Evolutionary conservation across 2,329 filamentous ascomycete species (phyloP).

Genomic region (Lasiodiplodia citricola): DNA sequence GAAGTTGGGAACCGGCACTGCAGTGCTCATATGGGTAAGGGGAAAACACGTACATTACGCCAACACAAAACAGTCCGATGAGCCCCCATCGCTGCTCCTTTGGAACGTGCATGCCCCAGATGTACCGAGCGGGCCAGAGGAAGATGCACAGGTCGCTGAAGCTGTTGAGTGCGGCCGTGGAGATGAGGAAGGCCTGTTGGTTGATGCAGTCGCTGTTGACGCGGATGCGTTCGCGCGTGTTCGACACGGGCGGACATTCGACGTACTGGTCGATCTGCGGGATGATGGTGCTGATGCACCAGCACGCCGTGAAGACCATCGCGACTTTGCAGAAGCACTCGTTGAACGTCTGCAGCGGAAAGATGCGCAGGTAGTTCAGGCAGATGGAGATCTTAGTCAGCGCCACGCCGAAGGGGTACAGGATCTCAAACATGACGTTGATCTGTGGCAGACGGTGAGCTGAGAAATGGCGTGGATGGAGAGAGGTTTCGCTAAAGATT

Average conservation of each 20-base stretch:
- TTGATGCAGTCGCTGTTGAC: constrained; percentile 36
- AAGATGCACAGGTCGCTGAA: constrained; percentile 42
- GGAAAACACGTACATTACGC: constrained; percentile 41
- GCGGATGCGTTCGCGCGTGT: background rate
- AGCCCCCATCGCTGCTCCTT: constrained; percentile 37
- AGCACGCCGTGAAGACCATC: constrained; percentile 34
- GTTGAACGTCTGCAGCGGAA: constrained; percentile 33
- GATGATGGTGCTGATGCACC: constrained; percentile 35
- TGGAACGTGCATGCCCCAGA: constrained; percentile 37
- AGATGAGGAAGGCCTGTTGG: constrained; percentile 32
- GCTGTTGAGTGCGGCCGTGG: constrained; percentile 39
- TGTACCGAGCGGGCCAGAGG: constrained; percentile 39
- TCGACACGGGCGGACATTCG: constrained; percentile 5
- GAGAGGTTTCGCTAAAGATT: background rate
- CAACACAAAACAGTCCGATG: constrained; percentile 39
- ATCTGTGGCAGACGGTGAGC: constrained; percentile 23
- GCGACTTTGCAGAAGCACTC: constrained; percentile 37
- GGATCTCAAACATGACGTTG: constrained; percentile 52
- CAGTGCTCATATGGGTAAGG: no score
- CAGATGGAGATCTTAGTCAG: constrained; percentile 38
- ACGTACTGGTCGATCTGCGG: constrained; percentile 34
- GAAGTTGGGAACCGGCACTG: no score
- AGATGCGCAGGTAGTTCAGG: constrained; percentile 38
- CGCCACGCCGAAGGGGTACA: constrained; percentile 14
- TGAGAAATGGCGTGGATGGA: no score